phyloP scores from a whole-genome alignment of 345 rosid species.

The Eucalyptus microcorys region DNA sequence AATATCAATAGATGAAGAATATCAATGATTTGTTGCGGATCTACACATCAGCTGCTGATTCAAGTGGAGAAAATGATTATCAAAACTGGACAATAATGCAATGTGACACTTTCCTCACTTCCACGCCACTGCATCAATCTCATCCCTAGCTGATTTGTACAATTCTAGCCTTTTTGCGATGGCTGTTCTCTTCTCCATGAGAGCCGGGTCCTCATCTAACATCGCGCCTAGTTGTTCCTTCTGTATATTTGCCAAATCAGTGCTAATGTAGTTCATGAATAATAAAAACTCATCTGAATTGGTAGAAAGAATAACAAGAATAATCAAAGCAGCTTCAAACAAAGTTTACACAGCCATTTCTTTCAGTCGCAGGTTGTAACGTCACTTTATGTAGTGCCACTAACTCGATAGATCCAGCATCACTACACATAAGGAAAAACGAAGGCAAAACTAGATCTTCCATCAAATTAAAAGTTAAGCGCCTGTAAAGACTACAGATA shows the following conservation, averaged over 20 bases:
- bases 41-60: neutral
- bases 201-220: conserved; percentile 97
- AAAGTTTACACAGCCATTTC: neutral
- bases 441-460: neutral
- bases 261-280: neutral
- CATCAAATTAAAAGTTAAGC: neutral
- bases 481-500: neutral
- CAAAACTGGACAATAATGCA: neutral
- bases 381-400: neutral
- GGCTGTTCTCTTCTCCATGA: conserved; percentile 72
- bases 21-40: neutral
- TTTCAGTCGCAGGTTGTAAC: neutral
- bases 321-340: neutral
- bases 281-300: neutral
- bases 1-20: neutral
- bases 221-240: conserved; percentile 82
- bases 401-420: neutral
- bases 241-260: conserved; percentile 20
- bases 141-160: conserved; percentile 94
- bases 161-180: conserved; percentile 87
- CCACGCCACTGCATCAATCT: conserved; percentile 94
- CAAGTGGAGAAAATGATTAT: neutral
- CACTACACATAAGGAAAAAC: neutral
- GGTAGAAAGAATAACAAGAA: neutral
- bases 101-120: conserved; percentile 20